Percentiles rank a stretch among this genome's conserved stretches.
phyloP scores from a whole-genome alignment of 306 rosid genomes.

The Fragaria nilgerrensis region DNA sequence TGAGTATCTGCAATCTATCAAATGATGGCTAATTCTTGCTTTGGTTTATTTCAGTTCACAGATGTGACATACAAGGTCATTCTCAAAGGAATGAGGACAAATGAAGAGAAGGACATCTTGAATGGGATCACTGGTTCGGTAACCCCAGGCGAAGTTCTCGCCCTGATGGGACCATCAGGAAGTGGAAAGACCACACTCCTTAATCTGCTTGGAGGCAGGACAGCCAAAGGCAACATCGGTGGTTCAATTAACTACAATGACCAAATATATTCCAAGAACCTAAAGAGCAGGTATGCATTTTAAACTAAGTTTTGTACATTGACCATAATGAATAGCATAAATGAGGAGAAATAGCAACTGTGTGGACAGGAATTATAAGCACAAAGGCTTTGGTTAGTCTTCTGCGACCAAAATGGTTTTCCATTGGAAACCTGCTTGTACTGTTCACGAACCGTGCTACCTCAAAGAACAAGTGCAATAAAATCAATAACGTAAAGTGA shows the following conservation, averaged over 20 bases:
- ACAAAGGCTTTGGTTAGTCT: slow-evolving; percentile 1
- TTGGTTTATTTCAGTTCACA: slow-evolving; percentile 52
- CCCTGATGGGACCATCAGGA: slow-evolving; percentile 98
- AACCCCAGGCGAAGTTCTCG: slow-evolving; percentile 90
- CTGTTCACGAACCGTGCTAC: background rate
- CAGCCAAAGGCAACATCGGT: slow-evolving; percentile 35
- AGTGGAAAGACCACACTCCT: slow-evolving; percentile 92
- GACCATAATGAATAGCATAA: background rate
- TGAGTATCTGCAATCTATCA: slow-evolving; percentile 4
- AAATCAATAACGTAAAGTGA: background rate
- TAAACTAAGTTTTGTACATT: background rate
- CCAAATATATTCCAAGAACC: slow-evolving; percentile 71
- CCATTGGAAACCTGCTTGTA: background rate
- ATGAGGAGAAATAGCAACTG: slow-evolving; percentile 8
- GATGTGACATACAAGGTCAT: slow-evolving; percentile 82
- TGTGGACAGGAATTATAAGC: background rate
- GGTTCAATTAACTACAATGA: slow-evolving; percentile 84
- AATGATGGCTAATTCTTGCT: background rate
- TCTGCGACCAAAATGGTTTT: background rate
- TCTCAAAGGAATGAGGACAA: slow-evolving; percentile 64
- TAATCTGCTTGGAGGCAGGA: slow-evolving; percentile 79
- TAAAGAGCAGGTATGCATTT: slow-evolving; percentile 68
- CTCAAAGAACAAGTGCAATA: slow-evolving; percentile 2
- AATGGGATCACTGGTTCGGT: slow-evolving; percentile 81
- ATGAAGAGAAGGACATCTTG: slow-evolving; percentile 72